Evolutionary conservation across 208 protist species (phyloP).

Genomic region (Angomonas ambiguus): DNA sequence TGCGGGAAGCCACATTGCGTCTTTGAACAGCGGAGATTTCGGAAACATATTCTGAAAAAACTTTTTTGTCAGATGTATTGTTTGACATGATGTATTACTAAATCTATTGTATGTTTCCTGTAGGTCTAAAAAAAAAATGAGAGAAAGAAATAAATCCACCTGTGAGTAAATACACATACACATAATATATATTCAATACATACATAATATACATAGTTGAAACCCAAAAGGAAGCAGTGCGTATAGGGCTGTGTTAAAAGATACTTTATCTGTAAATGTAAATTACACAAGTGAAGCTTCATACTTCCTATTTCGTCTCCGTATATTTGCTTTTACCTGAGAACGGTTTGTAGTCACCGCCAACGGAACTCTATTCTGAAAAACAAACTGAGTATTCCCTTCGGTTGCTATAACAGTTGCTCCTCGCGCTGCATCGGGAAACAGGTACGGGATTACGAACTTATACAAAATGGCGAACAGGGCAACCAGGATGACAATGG

Average conservation of each 20-base stretch:
- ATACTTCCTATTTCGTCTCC: constrained; percentile 29
- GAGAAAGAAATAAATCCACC: not conserved
- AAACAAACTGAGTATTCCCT: constrained; percentile 23
- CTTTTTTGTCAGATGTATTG: constrained; percentile 25
- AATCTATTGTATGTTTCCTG: not conserved
- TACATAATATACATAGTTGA: not conserved
- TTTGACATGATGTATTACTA: constrained; percentile 22
- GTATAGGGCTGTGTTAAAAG: no score
- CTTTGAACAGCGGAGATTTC: constrained; percentile 78
- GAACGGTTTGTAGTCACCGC: constrained; percentile 33
- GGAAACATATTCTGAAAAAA: constrained; percentile 69
- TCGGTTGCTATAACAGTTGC: constrained; percentile 24
- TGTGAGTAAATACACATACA: not conserved
- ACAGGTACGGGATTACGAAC: constrained; percentile 40
- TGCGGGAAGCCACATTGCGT: constrained; percentile 57
- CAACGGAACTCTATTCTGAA: constrained; percentile 27
- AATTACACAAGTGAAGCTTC: constrained; percentile 28
- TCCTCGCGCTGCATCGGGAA: constrained; percentile 24
- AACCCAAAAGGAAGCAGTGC: not conserved
- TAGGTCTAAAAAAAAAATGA: not conserved
- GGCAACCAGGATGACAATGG: constrained; percentile 18
- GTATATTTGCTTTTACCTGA: constrained; percentile 29
- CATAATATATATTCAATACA: not conserved
- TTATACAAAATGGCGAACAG: constrained; percentile 32
- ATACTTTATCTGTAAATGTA: not conserved